These are phyloP conservation scores for Lachnellula occidentalis DNA, from an alignment of 2,329 filamentous ascomycete species.

Conservation along the genomic window DNA sequence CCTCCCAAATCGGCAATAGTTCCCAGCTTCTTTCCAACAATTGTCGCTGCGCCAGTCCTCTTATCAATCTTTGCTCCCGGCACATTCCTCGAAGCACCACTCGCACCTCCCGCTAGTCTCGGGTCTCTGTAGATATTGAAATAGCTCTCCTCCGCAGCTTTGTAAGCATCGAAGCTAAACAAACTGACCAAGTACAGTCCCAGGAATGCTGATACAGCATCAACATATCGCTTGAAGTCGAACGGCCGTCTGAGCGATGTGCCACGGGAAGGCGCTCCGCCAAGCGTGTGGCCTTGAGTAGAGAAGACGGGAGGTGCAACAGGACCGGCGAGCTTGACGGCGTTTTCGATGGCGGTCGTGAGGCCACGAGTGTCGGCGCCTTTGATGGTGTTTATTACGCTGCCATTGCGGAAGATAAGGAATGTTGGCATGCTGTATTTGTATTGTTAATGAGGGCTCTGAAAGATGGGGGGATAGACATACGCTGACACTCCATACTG, in stretches of 20 bases:
- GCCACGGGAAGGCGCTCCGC: conserved; percentile 35
- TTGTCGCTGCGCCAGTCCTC: conserved; percentile 26
- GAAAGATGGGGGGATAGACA: conserved; percentile 24
- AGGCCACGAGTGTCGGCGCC: conserved; percentile 78
- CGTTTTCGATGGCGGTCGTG: conserved; percentile 69
- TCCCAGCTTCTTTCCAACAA: conserved; percentile 29
- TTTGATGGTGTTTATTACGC: conserved; percentile 67
- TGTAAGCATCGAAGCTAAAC: conserved; percentile 60
- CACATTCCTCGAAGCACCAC: conserved; percentile 13
- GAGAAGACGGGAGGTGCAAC: conserved; percentile 44
- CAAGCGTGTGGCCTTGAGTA: conserved; percentile 53
- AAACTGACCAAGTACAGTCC: conserved; percentile 57
- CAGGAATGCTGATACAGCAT: conserved; percentile 48
- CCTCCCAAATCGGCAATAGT: conserved; percentile 29
- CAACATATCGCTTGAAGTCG: conserved; percentile 42
- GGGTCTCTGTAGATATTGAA: conserved; percentile 46
- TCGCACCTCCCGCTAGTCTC: neutral
- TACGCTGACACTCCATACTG: conserved; percentile 74
- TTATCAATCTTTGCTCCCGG: conserved; percentile 3
- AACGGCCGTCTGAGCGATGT: conserved; percentile 23
- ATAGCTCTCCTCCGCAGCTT: conserved; percentile 51
- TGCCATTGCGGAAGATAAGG: conserved; percentile 76
- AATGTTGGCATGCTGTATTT: conserved; percentile 76
- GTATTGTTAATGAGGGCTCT: conserved; percentile 4
- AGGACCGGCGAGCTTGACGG: conserved; percentile 45